A percentile compares a stretch with the other conserved stretches of the same genome.
These are phyloP conservation scores for Citrullus mucosospermus DNA, from an alignment of 306 rosid species.

Conservation along the genomic window DNA sequence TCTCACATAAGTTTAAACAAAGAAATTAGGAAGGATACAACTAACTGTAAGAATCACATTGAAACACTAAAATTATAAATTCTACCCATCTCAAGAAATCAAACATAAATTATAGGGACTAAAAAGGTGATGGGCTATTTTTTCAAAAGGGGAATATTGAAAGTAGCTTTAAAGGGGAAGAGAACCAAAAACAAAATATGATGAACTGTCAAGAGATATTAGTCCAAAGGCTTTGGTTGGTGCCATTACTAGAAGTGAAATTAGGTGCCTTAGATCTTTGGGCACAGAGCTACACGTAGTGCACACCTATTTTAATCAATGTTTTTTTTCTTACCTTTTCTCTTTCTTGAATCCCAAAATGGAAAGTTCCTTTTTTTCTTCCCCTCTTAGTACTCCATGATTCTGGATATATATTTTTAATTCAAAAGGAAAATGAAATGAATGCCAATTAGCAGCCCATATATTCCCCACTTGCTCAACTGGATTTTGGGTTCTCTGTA, in stretches of 20 bases:
- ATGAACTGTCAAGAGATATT: neutral
- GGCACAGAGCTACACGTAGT: neutral
- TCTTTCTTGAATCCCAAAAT: neutral
- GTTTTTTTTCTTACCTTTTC: neutral
- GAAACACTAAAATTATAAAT: neutral
- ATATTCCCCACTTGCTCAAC: neutral
- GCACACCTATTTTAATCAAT: neutral
- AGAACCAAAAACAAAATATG: neutral
- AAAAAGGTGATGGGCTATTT: neutral
- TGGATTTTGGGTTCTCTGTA: neutral
- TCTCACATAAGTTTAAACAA: neutral
- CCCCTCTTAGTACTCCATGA: neutral
- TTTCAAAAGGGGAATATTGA: neutral
- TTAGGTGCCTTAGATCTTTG: neutral
- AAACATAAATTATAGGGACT: neutral
- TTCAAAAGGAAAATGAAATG: neutral
- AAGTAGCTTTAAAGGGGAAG: neutral
- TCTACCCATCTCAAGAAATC: neutral
- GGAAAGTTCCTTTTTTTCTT: neutral
- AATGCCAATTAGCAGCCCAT: neutral
- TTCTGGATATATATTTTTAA: neutral
- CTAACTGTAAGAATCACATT: neutral
- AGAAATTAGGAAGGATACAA: neutral
- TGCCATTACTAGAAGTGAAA: neutral
- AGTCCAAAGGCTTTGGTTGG: constrained; percentile 1